Evolutionary conservation across 2,329 filamentous ascomycete genomes (phyloP), one percentile per base, ranked within the genome.

Genomic region (Zasmidium cellare): DNA sequence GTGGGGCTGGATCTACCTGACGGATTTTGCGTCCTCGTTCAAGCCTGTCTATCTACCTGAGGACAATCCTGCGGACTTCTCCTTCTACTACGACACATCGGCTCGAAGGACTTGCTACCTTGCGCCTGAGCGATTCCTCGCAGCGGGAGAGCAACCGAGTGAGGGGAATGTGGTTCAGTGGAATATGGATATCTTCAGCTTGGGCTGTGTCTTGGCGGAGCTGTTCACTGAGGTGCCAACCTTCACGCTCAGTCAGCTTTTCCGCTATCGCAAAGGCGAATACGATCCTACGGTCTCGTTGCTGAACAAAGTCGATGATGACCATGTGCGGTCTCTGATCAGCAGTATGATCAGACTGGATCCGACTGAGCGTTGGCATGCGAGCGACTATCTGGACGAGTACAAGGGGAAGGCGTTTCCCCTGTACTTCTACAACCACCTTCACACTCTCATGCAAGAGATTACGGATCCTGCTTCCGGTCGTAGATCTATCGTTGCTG

Each of bases 111-210:
- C 92, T 3, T 99, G 94, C 76, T 97, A 99, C 69, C 80, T 99
- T 24, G 96, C 96, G 0, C 94, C 94, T 1, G 96, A 99, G 73
- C 83, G 94, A 45, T 99, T 99, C 72, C 80, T 94, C 18, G 85
- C 86, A 3, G 82, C 88, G 2, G 87, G 86, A 12, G 60, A 72
- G 20, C 84, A 88, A 64, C 82, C 85, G 19, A 82, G 86, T 6
- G 67, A 68, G 19, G 65, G 62, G 7, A 61, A 67, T 20, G 57
- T 64, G 9, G 69, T 73, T 3, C 69, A 72, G 51, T 97, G 93
- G 92, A 93, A 94, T 38, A 99, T 99, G 96, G 94, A 99, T 72
- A 88, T 99, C 35, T 99, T 99, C 78, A 97, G 94, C 74, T 89
- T 89, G 20, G 94, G 94, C 7, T 99, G 96, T 72, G 92, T 97